These are phyloP conservation scores for Trametes sanguinea DNA, from an alignment of 768 basidiomycete species.

Conservation along the genomic window DNA sequence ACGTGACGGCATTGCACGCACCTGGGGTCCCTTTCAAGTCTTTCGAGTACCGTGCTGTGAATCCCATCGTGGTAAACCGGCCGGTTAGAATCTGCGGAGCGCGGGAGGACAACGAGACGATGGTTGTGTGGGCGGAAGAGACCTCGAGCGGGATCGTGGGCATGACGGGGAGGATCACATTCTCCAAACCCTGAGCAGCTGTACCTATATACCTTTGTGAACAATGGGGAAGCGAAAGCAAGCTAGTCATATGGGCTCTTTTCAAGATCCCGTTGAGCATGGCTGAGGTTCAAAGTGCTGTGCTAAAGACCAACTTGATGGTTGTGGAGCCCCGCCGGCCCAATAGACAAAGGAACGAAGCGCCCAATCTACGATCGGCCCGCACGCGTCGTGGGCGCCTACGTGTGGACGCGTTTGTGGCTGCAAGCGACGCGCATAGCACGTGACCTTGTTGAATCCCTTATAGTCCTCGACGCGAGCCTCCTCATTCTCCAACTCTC, in stretches of 20 bases:
- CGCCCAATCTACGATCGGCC: not conserved
- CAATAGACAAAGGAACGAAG: conserved; percentile 10
- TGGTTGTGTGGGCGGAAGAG: conserved; percentile 61
- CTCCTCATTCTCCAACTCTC: conserved; percentile 17
- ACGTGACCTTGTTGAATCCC: conserved; percentile 30
- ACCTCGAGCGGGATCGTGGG: conserved; percentile 57
- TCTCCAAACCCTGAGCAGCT: conserved; percentile 11
- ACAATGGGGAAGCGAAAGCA: conserved; percentile 8
- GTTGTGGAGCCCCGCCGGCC: not conserved
- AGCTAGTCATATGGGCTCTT: not conserved
- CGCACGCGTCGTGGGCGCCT: conserved; percentile 13
- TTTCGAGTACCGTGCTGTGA: conserved; percentile 73
- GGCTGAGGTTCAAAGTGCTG: not conserved
- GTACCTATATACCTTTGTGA: not conserved
- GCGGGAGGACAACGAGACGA: conserved; percentile 40
- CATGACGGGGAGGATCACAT: conserved; percentile 58
- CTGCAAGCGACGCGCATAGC: conserved; percentile 23
- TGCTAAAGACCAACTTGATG: not conserved
- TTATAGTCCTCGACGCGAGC: conserved; percentile 25
- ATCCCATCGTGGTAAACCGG: conserved; percentile 59
- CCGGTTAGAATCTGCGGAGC: conserved; percentile 49
- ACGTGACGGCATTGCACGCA: conserved; percentile 52
- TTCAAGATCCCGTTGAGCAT: no score
- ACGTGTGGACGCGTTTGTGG: conserved; percentile 27
- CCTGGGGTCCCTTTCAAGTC: conserved; percentile 47